Percentiles rank a stretch among this genome's conserved stretches.
phyloP scores from a whole-genome alignment of 148 eudicot species.

The Rhododendron mucronatum region DNA sequence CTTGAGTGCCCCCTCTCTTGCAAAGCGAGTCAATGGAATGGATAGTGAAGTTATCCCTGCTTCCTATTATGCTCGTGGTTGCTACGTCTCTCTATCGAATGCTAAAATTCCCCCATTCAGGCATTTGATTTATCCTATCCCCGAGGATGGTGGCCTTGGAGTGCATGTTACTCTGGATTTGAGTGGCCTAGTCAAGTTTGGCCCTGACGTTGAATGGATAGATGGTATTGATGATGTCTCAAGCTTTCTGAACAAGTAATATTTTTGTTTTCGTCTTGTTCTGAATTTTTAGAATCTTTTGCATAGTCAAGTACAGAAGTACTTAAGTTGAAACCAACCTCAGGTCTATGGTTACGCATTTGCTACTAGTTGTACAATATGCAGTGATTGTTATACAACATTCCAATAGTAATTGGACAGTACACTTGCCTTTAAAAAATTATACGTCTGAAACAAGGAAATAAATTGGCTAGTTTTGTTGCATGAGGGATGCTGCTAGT shows the following conservation, averaged over 20 bases:
- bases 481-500: background rate
- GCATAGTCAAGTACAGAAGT: background rate
- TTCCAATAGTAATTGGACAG: background rate
- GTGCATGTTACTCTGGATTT: slow-evolving; percentile 92
- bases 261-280: slow-evolving; percentile 5
- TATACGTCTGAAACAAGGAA: background rate
- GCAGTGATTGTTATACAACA: background rate
- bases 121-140: slow-evolving; percentile 91
- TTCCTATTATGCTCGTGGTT: slow-evolving; percentile 77
- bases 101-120: slow-evolving; percentile 52
- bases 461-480: background rate
- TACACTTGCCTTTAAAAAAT: no score
- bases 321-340: background rate
- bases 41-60: slow-evolving; percentile 33
- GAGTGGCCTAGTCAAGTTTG: slow-evolving; percentile 81
- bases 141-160: slow-evolving; percentile 93
- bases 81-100: slow-evolving; percentile 70
- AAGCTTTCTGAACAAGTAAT: slow-evolving; percentile 74
- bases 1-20: slow-evolving; percentile 64
- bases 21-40: slow-evolving; percentile 56
- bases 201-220: slow-evolving; percentile 97
- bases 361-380: background rate
- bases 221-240: slow-evolving; percentile 46
- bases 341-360: background rate
- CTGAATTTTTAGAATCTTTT: background rate